A percentile compares a stretch with the other conserved stretches of the same genome.
phyloP scores from a whole-genome alignment of 441 rosid species.

The Arabidopsis lyrata region DNA sequence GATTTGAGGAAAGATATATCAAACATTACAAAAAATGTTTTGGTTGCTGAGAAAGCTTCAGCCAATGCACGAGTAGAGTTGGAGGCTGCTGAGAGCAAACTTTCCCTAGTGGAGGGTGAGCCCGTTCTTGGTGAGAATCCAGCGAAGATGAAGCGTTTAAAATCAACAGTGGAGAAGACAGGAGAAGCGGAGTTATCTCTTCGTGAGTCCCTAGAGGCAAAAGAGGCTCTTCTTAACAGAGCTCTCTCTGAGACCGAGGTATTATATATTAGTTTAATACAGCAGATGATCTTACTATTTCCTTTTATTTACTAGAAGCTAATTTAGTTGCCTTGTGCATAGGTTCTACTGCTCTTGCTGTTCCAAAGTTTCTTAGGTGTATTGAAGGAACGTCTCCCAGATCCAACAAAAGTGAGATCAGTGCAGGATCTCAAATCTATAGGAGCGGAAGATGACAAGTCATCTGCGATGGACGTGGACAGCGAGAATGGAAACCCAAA shows the following conservation, averaged over 20 bases:
- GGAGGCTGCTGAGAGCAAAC: conserved; percentile 87
- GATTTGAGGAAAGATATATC: conserved; percentile 92
- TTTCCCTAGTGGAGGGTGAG: conserved; percentile 85
- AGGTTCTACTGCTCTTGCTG: conserved; percentile 77
- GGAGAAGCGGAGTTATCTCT: conserved; percentile 71
- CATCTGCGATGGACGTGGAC: conserved; percentile 84
- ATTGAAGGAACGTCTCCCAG: conserved; percentile 81
- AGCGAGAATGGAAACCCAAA: conserved; percentile 70
- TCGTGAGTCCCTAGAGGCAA: conserved; percentile 81
- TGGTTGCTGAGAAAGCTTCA: conserved; percentile 79
- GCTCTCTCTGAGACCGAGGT: conserved; percentile 95
- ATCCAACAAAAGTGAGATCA: conserved; percentile 67
- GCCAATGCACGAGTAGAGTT: conserved; percentile 75
- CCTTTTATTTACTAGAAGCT: conserved; percentile 1
- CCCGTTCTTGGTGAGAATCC: conserved; percentile 96
- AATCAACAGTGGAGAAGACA: conserved; percentile 70
- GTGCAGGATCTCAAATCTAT: conserved; percentile 65
- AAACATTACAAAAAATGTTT: conserved; percentile 69
- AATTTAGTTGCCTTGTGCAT: conserved; percentile 29
- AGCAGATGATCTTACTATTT: background rate
- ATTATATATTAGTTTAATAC: conserved; percentile 13
- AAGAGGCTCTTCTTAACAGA: conserved; percentile 90
- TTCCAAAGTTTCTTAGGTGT: conserved; percentile 75
- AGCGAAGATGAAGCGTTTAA: conserved; percentile 79
- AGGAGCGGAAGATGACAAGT: conserved; percentile 60